Conservation (phyloP, 805 yeast species). For the Tetrapisispora nanseiensis region DNA sequence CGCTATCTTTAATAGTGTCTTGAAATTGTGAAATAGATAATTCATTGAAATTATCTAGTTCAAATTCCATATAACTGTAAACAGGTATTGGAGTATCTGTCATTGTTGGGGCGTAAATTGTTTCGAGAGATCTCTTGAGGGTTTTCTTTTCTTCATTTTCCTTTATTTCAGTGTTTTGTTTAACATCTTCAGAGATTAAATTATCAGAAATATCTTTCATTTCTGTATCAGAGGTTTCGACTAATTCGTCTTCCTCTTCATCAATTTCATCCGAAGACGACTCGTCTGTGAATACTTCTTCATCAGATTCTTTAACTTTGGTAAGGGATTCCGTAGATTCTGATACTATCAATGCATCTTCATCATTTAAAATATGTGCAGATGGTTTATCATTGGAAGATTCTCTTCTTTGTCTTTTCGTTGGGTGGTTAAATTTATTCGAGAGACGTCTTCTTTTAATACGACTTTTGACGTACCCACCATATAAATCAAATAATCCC, state of each 20-base stretch:
- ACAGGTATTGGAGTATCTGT: constrained; percentile 47
- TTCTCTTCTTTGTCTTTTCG: constrained; percentile 8
- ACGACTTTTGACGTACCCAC: constrained; percentile 11
- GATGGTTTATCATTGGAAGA: constrained; percentile 16
- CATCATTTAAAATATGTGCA: constrained; percentile 27
- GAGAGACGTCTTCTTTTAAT: constrained; percentile 11
- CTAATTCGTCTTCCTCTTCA: constrained; percentile 10
- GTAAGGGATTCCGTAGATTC: constrained; percentile 8
- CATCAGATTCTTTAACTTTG: constrained; percentile 8
- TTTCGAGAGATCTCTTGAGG: neutral
- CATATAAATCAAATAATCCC: constrained; percentile 29
- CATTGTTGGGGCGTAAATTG: constrained; percentile 39
- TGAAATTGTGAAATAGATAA: constrained; percentile 39
- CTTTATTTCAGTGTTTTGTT: neutral
- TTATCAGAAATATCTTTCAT: neutral
- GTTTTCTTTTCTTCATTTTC: neutral
- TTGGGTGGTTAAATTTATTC: constrained; percentile 5
- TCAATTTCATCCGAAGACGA: constrained; percentile 9
- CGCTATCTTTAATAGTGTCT: constrained; percentile 54
- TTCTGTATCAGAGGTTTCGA: neutral
- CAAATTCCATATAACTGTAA: constrained; percentile 32
- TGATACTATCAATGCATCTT: constrained; percentile 15
- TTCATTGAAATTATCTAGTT: neutral
- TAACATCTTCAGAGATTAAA: neutral
- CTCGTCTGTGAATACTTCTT: constrained; percentile 8